Conservation (phyloP, 2,329 filamentous ascomycete species). For the Trichoderma atrobrunneum region DNA sequence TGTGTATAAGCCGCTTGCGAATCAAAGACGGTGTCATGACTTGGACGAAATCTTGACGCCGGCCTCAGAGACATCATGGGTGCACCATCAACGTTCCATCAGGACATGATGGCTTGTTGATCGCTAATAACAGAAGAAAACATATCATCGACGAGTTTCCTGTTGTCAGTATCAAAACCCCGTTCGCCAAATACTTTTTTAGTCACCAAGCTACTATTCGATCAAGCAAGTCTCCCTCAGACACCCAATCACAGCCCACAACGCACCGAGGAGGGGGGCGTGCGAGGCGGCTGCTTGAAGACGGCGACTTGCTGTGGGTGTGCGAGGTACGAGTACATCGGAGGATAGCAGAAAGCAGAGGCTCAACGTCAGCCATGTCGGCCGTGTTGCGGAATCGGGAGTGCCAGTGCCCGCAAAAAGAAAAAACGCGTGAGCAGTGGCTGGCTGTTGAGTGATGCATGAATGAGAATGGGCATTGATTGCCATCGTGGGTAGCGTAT, state of each 20-base stretch:
- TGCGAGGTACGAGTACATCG: background rate
- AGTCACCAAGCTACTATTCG: background rate
- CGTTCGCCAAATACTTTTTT: background rate
- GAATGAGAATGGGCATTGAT: background rate
- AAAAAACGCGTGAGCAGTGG: background rate
- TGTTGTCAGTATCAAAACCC: background rate
- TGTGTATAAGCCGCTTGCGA: background rate
- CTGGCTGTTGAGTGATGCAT: background rate
- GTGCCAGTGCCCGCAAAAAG: background rate
- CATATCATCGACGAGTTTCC: background rate
- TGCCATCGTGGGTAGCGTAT: background rate
- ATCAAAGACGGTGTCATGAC: background rate
- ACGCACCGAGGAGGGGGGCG: background rate
- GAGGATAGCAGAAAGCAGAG: background rate
- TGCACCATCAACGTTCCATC: background rate
- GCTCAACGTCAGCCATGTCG: background rate
- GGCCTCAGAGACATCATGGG: background rate
- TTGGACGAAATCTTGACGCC: background rate
- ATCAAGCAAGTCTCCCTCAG: background rate
- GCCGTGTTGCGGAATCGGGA: background rate
- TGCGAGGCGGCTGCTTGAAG: background rate
- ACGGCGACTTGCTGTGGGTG: slow-evolving; percentile 3
- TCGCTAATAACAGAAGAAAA: background rate
- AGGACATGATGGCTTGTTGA: background rate
- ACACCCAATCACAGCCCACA: background rate